These are phyloP conservation scores for Nemania abortiva DNA, from an alignment of 2,329 filamentous ascomycete genomes.

Conservation along the genomic window DNA sequence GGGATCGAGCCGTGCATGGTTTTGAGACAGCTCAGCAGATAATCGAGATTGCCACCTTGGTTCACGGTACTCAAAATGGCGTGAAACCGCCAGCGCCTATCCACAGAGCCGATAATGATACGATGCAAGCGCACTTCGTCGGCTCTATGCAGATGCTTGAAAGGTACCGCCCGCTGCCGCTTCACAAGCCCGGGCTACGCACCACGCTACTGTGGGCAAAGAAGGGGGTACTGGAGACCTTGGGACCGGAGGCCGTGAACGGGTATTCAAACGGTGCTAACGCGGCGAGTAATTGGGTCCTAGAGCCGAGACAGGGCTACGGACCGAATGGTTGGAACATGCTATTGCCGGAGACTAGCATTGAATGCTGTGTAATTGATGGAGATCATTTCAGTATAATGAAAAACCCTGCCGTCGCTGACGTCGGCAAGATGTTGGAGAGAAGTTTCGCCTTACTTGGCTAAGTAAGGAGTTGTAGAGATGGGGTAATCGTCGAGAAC, in stretches of 20 bases:
- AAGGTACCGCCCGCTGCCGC: slow-evolving; percentile 11
- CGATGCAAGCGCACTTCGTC: slow-evolving; percentile 9
- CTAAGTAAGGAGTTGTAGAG: too few species aligned
- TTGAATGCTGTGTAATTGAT: slow-evolving; percentile 2
- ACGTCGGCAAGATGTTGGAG: not conserved
- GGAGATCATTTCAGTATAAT: slow-evolving; percentile 28
- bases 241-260: not conserved
- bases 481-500: too few species aligned
- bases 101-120: not conserved
- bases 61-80: not conserved
- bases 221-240: slow-evolving; percentile 11
- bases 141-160: slow-evolving; percentile 14
- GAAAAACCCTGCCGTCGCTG: slow-evolving; percentile 9
- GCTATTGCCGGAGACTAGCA: slow-evolving; percentile 1
- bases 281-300: slow-evolving; percentile 7
- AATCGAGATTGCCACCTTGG: slow-evolving; percentile 10
- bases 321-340: slow-evolving; percentile 19
- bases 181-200: not conserved
- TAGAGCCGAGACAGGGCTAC: slow-evolving; percentile 4
- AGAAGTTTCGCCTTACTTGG: not conserved
- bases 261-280: not conserved
- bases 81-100: too few species aligned
- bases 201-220: slow-evolving; percentile 21
- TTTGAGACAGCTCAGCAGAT: slow-evolving; percentile 18
- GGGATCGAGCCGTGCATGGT: not conserved